A percentile compares a stretch with the other conserved stretches of the same genome.
Evolutionary conservation across 352 stramenopile species (phyloP).

Genomic region (Thraustochytrium striatum): DNA sequence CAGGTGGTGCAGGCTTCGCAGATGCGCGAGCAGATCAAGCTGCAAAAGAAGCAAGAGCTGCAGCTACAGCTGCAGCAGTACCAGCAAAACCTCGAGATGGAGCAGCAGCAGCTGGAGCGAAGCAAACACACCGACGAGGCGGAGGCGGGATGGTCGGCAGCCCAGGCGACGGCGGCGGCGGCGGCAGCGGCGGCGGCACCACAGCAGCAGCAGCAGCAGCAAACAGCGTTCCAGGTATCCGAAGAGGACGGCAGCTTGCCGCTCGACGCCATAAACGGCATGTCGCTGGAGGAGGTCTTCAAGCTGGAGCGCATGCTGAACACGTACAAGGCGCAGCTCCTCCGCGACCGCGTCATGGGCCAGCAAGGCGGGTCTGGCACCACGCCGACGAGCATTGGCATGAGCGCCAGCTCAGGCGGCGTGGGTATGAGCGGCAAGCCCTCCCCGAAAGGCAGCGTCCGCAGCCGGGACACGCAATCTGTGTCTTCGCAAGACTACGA

Average conservation of each 20-base stretch:
- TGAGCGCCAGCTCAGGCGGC: neutral
- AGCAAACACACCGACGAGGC: neutral
- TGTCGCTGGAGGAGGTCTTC: conserved; percentile 43
- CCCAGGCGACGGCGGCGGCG: neutral
- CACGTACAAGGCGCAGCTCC: conserved; percentile 8
- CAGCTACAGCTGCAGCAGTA: conserved; percentile 34
- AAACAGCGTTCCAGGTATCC: no score
- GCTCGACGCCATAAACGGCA: neutral
- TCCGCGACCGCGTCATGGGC: conserved; percentile 24
- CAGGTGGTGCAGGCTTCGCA: neutral
- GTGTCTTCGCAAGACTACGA: conserved; percentile 24
- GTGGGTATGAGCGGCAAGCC: neutral
- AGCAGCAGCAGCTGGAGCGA: conserved; percentile 24
- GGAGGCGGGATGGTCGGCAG: no score
- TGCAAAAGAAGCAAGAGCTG: neutral
- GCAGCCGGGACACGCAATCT: neutral
- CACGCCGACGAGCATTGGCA: neutral
- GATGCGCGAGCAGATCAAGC: neutral
- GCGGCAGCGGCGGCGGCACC: neutral
- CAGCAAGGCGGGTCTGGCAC: neutral
- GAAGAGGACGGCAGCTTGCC: neutral
- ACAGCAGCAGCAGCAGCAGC: neutral
- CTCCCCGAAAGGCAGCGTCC: neutral
- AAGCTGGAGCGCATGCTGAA: conserved; percentile 27
- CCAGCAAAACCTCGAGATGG: conserved; percentile 7